Percentiles rank a stretch among this genome's conserved stretches.
phyloP scores from a whole-genome alignment of 108 stramenopile genomes.

The Nannochloropsis granulata region DNA sequence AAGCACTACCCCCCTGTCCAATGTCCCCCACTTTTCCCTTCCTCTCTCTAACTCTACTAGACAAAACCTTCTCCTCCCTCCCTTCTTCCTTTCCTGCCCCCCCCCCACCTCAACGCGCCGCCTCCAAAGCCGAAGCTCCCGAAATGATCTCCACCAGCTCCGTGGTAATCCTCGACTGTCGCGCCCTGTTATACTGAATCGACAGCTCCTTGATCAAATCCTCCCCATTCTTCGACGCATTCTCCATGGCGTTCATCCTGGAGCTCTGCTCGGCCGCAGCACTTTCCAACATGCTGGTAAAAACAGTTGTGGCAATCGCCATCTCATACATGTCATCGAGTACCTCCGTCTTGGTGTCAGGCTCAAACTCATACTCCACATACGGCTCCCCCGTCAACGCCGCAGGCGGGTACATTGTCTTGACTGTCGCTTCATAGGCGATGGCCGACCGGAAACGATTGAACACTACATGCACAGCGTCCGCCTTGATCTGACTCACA shows the following conservation, averaged over 20 bases:
- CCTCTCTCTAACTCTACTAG: neutral
- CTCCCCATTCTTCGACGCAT: slow-evolving; percentile 96
- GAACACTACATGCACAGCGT: slow-evolving; percentile 29
- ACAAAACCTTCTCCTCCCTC: neutral
- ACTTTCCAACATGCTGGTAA: slow-evolving; percentile 85
- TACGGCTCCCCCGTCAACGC: slow-evolving; percentile 40
- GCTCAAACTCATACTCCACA: slow-evolving; percentile 86
- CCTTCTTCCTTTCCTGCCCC: neutral
- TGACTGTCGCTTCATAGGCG: slow-evolving; percentile 18
- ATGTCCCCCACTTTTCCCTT: neutral
- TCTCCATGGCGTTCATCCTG: slow-evolving; percentile 99
- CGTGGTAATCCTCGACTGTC: slow-evolving; percentile 99
- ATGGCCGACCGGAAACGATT: slow-evolving; percentile 38
- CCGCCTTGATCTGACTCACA: slow-evolving; percentile 1
- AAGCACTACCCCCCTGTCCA: neutral
- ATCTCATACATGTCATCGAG: slow-evolving; percentile 85
- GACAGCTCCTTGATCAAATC: slow-evolving; percentile 96
- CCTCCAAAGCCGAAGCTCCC: slow-evolving; percentile 93
- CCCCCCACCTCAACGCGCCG: no score
- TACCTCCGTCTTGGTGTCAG: slow-evolving; percentile 69
- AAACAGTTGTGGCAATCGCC: slow-evolving; percentile 76
- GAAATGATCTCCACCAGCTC: slow-evolving; percentile 99
- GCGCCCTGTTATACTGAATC: slow-evolving; percentile 95
- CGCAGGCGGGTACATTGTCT: slow-evolving; percentile 13
- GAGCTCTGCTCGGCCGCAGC: slow-evolving; percentile 93